Conservation (phyloP, 352 stramenopile species). For the Pythium insidiosum region DNA sequence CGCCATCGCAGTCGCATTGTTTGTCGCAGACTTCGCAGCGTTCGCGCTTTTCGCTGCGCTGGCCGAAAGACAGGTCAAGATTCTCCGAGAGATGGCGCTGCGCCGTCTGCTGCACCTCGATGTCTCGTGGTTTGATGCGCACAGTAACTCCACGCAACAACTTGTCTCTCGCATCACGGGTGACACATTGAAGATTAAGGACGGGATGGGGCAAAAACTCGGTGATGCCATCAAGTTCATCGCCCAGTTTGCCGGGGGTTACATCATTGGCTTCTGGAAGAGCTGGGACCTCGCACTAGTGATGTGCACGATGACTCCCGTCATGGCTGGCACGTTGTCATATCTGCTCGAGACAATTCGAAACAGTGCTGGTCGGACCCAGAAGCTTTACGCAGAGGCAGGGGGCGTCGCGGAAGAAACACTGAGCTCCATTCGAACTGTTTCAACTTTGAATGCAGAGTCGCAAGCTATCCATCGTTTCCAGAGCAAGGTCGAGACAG, state of each 20-base stretch:
- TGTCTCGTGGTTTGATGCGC: conserved; percentile 40
- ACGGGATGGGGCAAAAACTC: conserved; percentile 50
- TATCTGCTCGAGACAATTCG: conserved; percentile 24
- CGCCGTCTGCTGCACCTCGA: conserved; percentile 42
- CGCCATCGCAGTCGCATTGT: conserved; percentile 12
- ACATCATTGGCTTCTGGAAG: conserved; percentile 32
- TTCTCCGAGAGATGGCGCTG: conserved; percentile 20
- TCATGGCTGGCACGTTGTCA: conserved; percentile 26
- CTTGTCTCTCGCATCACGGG: conserved; percentile 33
- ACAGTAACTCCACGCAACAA: conserved; percentile 30
- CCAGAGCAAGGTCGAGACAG: conserved; percentile 13
- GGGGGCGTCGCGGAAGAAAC: conserved; percentile 51
- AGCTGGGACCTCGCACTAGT: conserved; percentile 39
- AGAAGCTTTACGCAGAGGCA: conserved; percentile 40
- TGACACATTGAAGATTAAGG: conserved; percentile 49
- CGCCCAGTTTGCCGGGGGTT: conserved; percentile 28
- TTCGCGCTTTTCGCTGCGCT: conserved; percentile 21
- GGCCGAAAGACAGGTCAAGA: conserved; percentile 39
- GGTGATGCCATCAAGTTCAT: conserved; percentile 28
- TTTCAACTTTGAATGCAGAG: conserved; percentile 38
- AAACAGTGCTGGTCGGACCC: conserved; percentile 10
- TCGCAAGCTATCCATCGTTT: conserved; percentile 31
- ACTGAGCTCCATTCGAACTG: conserved; percentile 46
- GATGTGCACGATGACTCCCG: conserved; percentile 40
- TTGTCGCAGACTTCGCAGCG: conserved; percentile 17